These are phyloP conservation scores for Termitomyces sp. DNA, from an alignment of 768 basidiomycete genomes.

Conservation along the genomic window DNA sequence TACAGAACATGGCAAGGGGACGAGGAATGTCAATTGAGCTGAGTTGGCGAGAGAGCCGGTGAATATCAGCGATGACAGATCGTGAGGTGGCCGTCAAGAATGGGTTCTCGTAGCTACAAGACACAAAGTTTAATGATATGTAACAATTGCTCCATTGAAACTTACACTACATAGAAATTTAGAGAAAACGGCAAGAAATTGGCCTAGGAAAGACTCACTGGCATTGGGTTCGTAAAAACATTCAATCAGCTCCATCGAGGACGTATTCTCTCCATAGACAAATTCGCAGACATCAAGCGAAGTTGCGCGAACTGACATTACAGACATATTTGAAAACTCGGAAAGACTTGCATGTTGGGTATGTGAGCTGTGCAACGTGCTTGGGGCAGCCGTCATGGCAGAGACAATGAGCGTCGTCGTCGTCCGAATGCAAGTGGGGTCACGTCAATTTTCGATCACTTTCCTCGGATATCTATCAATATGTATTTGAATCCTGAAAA, in stretches of 20 bases:
- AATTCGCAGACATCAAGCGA: constrained; percentile 66
- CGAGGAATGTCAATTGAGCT: constrained; percentile 62
- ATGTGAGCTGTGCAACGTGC: not conserved
- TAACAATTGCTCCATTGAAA: not conserved
- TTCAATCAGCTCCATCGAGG: constrained; percentile 47
- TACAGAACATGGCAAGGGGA: constrained; percentile 54
- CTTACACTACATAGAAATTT: constrained; percentile 32
- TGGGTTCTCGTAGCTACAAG: constrained; percentile 70
- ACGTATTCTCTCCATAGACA: constrained; percentile 55
- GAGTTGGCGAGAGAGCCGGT: constrained; percentile 53
- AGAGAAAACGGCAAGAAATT: constrained; percentile 9
- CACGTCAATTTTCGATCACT: constrained; percentile 2
- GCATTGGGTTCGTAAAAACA: constrained; percentile 70
- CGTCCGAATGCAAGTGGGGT: not conserved
- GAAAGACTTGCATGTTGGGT: constrained; percentile 5
- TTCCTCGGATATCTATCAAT: not conserved
- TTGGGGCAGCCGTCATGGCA: not conserved
- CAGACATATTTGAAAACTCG: constrained; percentile 23
- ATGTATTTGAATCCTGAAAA: not conserved
- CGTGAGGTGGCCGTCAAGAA: constrained; percentile 71
- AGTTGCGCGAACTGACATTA: constrained; percentile 44
- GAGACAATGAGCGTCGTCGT: not conserved
- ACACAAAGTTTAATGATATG: not conserved
- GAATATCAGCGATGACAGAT: constrained; percentile 65
- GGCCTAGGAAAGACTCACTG: constrained; percentile 31